These are phyloP conservation scores for Nicotiana rustica DNA, from an alignment of 305 asterid genomes.

Conservation along the genomic window DNA sequence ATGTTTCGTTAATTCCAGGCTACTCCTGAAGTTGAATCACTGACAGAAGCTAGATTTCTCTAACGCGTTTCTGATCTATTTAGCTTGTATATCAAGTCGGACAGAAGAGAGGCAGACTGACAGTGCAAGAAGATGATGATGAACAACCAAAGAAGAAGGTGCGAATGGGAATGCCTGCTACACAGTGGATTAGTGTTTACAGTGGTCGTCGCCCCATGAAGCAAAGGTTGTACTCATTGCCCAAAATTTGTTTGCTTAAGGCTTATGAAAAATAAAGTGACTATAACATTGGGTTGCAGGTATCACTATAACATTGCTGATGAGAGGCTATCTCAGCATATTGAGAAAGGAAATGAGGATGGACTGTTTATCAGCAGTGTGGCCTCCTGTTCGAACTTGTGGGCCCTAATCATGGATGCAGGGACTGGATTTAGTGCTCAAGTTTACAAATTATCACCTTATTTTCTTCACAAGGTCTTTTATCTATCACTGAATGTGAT, in stretches of 20 bases:
- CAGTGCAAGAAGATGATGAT: conserved; percentile 74
- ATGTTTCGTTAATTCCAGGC: conserved; percentile 33
- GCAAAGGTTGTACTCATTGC: conserved; percentile 61
- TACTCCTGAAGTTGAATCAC: conserved; percentile 29
- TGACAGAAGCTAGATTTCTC: conserved; percentile 20
- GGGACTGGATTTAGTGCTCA: conserved; percentile 83
- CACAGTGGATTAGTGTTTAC: conserved; percentile 89
- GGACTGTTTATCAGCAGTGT: conserved; percentile 76
- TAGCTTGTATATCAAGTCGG: conserved; percentile 82
- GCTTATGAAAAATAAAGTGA: conserved; percentile 4
- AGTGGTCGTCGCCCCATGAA: conserved; percentile 92
- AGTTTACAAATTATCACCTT: conserved; percentile 70
- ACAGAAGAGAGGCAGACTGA: conserved; percentile 76
- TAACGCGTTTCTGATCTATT: conserved; percentile 37
- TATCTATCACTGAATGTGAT: conserved; percentile 3
- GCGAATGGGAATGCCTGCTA: conserved; percentile 85
- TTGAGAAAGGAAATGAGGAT: conserved; percentile 80
- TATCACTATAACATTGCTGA: conserved; percentile 89
- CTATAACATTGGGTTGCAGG: conserved; percentile 49
- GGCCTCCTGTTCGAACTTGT: conserved; percentile 71
- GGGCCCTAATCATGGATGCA: conserved; percentile 97
- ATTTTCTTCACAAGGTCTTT: conserved; percentile 79
- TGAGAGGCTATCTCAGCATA: conserved; percentile 73
- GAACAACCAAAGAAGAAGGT: conserved; percentile 87
- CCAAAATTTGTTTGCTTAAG: not conserved